Evolutionary conservation across 805 yeast genomes (phyloP).

Genomic region (Pichia cephalocereana): DNA sequence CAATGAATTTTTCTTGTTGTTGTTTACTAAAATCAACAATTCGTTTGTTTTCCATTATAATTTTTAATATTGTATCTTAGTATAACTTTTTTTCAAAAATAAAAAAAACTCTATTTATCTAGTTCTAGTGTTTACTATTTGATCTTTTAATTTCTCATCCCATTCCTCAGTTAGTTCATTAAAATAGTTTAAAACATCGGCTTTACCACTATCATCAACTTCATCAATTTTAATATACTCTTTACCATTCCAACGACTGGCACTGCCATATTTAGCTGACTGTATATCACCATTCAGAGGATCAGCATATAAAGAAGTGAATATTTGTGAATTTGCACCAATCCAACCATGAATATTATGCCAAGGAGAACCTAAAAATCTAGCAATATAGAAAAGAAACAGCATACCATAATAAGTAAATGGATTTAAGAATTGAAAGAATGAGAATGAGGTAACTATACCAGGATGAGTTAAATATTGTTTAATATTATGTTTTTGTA

Average conservation of each 20-base stretch:
- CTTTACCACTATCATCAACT: slow-evolving; percentile 55
- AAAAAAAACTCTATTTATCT: neutral
- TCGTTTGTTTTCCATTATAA: neutral
- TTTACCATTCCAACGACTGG: slow-evolving; percentile 52
- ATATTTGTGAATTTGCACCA: slow-evolving; percentile 83
- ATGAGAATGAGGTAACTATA: slow-evolving; percentile 76
- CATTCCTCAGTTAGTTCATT: slow-evolving; percentile 51
- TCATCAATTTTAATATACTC: slow-evolving; percentile 51
- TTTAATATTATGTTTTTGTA: slow-evolving; percentile 40
- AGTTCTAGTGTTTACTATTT: slow-evolving; percentile 35
- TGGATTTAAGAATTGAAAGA: slow-evolving; percentile 63
- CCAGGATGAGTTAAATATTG: slow-evolving; percentile 92
- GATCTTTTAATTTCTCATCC: slow-evolving; percentile 68
- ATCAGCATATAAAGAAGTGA: slow-evolving; percentile 47
- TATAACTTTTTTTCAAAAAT: neutral
- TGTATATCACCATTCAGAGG: slow-evolving; percentile 30
- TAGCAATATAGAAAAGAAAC: slow-evolving; percentile 70
- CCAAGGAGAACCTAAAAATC: slow-evolving; percentile 77
- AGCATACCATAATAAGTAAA: slow-evolving; percentile 84
- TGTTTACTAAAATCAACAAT: neutral
- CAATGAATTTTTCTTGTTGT: neutral
- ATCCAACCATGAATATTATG: slow-evolving; percentile 82
- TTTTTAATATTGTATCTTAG: too few relatives aligned
- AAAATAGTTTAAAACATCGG: slow-evolving; percentile 58
- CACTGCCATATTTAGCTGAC: slow-evolving; percentile 63